phyloP scores from a whole-genome alignment of 371 early-diverging fungal species.

The Lichtheimia ornata region DNA sequence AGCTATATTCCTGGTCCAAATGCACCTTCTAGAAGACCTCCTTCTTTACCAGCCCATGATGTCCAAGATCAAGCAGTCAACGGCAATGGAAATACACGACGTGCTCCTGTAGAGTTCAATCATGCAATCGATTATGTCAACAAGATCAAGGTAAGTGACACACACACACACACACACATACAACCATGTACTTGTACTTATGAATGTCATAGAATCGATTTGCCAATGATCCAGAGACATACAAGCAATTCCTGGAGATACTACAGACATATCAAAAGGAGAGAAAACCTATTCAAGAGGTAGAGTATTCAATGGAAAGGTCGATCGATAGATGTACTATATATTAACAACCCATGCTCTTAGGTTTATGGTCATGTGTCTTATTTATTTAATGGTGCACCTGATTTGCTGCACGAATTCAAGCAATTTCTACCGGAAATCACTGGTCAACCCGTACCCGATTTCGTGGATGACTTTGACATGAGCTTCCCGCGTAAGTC shows the following conservation, averaged over 20 bases:
- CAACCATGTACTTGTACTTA: neutral
- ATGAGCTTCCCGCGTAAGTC: neutral
- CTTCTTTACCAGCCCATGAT: constrained; percentile 8
- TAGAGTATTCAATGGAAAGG: constrained; percentile 10
- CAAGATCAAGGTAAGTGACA: constrained; percentile 86
- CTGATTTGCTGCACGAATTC: constrained; percentile 91
- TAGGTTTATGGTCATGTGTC: constrained; percentile 78
- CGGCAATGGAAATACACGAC: constrained; percentile 7
- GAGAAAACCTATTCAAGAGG: constrained; percentile 84
- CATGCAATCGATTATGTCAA: constrained; percentile 96
- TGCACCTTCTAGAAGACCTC: neutral
- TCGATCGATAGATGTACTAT: neutral
- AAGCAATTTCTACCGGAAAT: constrained; percentile 89
- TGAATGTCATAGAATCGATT: constrained; percentile 74
- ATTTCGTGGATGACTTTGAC: constrained; percentile 15
- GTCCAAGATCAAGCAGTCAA: constrained; percentile 8
- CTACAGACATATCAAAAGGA: constrained; percentile 92
- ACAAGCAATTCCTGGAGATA: constrained; percentile 91
- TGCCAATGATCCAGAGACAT: constrained; percentile 82
- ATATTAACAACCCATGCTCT: neutral
- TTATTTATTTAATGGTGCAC: constrained; percentile 73
- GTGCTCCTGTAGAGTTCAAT: constrained; percentile 85
- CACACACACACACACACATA: neutral
- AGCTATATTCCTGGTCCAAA: no score
- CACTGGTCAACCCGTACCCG: constrained; percentile 15